Conservation (phyloP, 139 green algal species). For the Chlorella sorokiniana region DNA sequence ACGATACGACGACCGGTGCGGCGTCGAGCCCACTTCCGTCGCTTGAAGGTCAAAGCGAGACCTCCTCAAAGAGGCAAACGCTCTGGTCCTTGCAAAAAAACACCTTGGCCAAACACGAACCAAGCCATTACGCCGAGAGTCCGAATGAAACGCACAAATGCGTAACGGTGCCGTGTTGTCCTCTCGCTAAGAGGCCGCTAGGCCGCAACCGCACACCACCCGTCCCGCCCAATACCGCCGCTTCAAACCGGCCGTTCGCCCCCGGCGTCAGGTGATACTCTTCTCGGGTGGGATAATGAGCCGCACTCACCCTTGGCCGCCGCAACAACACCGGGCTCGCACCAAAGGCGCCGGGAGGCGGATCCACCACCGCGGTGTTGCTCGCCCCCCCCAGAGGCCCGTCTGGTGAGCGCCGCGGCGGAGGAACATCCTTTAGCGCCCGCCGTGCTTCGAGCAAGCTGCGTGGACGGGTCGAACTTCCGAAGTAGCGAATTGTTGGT, state of each 20-base stretch:
- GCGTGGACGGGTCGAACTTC: slow-evolving; percentile 41
- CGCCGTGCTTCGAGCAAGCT: slow-evolving; percentile 64
- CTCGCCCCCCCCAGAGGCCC: neutral
- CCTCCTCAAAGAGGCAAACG: slow-evolving; percentile 76
- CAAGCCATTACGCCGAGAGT: neutral
- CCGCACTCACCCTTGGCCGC: slow-evolving; percentile 9
- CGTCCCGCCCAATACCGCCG: neutral
- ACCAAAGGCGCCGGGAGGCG: slow-evolving; percentile 42
- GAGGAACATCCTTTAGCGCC: slow-evolving; percentile 55
- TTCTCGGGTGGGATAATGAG: slow-evolving; percentile 53
- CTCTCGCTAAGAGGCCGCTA: slow-evolving; percentile 3
- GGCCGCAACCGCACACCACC: neutral
- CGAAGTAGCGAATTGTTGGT: slow-evolving; percentile 79
- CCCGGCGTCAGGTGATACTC: slow-evolving; percentile 70
- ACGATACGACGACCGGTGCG: too few relatives aligned
- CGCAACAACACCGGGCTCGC: neutral
- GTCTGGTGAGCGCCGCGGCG: slow-evolving; percentile 47
- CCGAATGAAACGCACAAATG: neutral
- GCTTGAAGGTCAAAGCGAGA: slow-evolving; percentile 76
- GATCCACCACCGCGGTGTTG: neutral
- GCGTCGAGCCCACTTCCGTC: too few relatives aligned
- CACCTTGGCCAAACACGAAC: slow-evolving; percentile 52
- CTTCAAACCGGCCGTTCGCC: slow-evolving; percentile 52
- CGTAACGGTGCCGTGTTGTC: neutral
- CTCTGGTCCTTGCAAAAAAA: slow-evolving; percentile 78